Percentiles rank a stretch among this genome's conserved stretches.
phyloP scores from a whole-genome alignment of 495 filamentous ascomycete genomes.

The Penicillium mononematosum region DNA sequence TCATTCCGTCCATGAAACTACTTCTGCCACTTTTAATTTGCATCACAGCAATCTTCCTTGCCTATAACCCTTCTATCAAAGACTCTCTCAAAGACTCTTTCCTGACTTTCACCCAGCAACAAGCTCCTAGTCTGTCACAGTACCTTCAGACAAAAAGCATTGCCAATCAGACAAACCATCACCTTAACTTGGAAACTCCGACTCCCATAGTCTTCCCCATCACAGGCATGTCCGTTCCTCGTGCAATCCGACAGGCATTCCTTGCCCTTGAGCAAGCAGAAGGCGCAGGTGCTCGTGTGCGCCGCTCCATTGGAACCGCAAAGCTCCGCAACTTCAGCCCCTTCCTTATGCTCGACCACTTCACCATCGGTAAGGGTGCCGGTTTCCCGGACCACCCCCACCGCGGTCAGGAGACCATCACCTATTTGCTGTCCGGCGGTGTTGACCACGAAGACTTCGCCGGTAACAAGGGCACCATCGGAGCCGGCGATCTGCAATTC shows the following conservation, averaged over 20 bases:
- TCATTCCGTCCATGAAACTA: conserved; percentile 40
- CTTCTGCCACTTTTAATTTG: conserved; percentile 45
- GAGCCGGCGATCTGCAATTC: conserved; percentile 87
- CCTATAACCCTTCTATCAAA: conserved; percentile 27
- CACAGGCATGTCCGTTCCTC: conserved; percentile 64
- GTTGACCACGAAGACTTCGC: conserved; percentile 97
- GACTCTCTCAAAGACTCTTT: conserved; percentile 19
- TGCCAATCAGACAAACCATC: conserved; percentile 7
- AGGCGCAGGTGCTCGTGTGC: conserved; percentile 83
- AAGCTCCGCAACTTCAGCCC: conserved; percentile 84
- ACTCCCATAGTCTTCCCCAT: conserved; percentile 21
- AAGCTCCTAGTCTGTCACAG: conserved; percentile 18
- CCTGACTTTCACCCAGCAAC: conserved; percentile 20
- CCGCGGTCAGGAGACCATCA: conserved; percentile 82
- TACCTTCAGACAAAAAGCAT: conserved; percentile 13
- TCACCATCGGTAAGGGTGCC: conserved; percentile 73
- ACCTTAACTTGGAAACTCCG: conserved; percentile 8
- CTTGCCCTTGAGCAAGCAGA: conserved; percentile 84
- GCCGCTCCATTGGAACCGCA: conserved; percentile 83
- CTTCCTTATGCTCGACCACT: conserved; percentile 98
- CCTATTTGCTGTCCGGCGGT: conserved; percentile 78
- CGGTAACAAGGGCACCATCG: conserved; percentile 82
- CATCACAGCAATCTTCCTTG: conserved; percentile 41
- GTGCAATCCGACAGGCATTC: conserved; percentile 77
- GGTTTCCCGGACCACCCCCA: conserved; percentile 89